Evolutionary conservation across 805 yeast genomes (phyloP).

Genomic region (Candida dendrica): DNA sequence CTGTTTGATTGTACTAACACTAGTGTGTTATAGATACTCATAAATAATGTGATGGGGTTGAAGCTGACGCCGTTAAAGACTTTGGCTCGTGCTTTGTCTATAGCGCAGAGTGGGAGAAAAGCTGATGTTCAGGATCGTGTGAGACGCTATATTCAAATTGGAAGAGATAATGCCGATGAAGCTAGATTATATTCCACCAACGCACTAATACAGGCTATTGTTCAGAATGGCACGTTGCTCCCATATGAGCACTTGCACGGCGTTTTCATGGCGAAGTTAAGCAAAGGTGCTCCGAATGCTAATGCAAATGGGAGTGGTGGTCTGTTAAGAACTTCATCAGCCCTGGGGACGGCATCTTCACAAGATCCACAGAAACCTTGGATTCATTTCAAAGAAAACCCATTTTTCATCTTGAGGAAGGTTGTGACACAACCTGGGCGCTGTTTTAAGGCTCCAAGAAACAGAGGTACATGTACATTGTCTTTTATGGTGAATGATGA

Average conservation of each 20-base stretch:
- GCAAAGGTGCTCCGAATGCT: neutral
- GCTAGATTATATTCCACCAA: conserved; percentile 20
- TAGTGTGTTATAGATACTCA: neutral
- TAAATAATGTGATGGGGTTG: conserved; percentile 1
- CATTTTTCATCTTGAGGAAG: conserved; percentile 46
- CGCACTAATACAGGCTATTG: neutral
- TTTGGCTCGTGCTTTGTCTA: conserved; percentile 41
- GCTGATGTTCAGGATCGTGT: conserved; percentile 52
- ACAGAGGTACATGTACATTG: conserved; percentile 37
- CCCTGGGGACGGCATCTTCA: too few species aligned
- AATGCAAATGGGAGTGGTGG: neutral
- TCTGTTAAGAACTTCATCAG: conserved; percentile 2
- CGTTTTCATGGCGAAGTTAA: neutral
- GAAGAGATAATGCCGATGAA: conserved; percentile 30
- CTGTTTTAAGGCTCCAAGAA: conserved; percentile 31
- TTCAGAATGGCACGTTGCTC: neutral
- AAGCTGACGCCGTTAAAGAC: conserved; percentile 48
- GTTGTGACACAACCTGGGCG: conserved; percentile 43
- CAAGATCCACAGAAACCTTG: conserved; percentile 25
- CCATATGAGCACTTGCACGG: neutral
- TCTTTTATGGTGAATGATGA: conserved; percentile 35
- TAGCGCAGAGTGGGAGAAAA: conserved; percentile 53
- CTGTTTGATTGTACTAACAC: neutral
- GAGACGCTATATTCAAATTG: conserved; percentile 34
- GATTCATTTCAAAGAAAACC: conserved; percentile 44